Percentiles rank a stretch among this genome's conserved stretches.
Evolutionary conservation across 176 grass and related monocot genomes (phyloP).

Genomic region (Bromus sterilis): DNA sequence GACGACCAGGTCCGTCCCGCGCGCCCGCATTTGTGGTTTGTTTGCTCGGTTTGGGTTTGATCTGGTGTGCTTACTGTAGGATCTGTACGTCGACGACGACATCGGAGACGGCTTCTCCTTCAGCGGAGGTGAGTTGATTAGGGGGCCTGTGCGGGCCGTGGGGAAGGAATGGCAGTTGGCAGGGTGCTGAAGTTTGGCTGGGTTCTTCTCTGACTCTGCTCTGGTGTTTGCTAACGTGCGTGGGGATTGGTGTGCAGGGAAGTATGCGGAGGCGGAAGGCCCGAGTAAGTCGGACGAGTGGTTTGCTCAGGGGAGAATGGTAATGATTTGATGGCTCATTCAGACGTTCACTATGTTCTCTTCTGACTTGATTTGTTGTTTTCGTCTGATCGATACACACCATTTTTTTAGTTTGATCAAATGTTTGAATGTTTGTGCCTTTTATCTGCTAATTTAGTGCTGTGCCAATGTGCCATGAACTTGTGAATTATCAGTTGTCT

Average conservation of each 20-base stretch:
- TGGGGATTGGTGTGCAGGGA: conserved; percentile 38
- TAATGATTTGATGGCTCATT: conserved; percentile 7
- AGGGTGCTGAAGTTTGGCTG: neutral
- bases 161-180: too few relatives aligned
- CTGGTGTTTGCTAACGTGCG: neutral
- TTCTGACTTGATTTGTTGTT: neutral
- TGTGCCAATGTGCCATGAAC: neutral
- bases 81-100: conserved; percentile 70
- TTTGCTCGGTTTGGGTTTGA: neutral
- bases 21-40: neutral
- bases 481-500: neutral
- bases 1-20: conserved; percentile 37
- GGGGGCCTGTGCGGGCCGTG: neutral
- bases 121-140: conserved; percentile 74
- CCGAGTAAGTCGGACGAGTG: conserved; percentile 73
- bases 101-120: conserved; percentile 90
- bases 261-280: conserved; percentile 74
- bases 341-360: conserved; percentile 3
- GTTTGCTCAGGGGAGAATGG: conserved; percentile 78
- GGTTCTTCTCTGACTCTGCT: neutral
- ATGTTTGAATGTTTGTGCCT: neutral
- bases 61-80: conserved; percentile 22
- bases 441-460: neutral
- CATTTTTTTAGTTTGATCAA: neutral
- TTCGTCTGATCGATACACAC: neutral